Conservation (phyloP, 306 rosid species). For the Lathyrus aphaca region DNA sequence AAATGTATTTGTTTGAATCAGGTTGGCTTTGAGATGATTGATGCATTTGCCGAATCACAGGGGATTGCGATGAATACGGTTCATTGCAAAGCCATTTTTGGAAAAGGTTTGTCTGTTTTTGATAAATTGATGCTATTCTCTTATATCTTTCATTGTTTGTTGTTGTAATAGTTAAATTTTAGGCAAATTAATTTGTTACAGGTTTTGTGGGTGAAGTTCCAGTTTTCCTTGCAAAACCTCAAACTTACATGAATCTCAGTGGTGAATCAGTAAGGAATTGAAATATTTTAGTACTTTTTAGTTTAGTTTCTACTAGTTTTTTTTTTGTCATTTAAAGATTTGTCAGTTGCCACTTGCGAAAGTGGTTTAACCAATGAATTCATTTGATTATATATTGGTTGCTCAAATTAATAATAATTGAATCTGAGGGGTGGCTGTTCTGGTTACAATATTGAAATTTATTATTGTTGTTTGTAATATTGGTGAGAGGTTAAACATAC, state of each 20-base stretch:
- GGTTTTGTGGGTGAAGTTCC: conserved; percentile 84
- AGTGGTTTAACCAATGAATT: not conserved
- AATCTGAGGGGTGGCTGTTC: conserved; percentile 21
- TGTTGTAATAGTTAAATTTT: conserved; percentile 36
- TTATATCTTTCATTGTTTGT: conserved; percentile 14
- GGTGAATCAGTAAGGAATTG: conserved; percentile 87
- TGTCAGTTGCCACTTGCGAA: conserved; percentile 19
- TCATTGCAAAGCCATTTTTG: conserved; percentile 84
- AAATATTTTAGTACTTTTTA: conserved; percentile 15
- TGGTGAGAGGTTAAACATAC: not conserved
- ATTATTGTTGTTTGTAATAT: not conserved
- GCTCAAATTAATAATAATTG: conserved; percentile 8
- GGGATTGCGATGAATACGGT: conserved; percentile 62
- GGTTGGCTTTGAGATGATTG: conserved; percentile 92
- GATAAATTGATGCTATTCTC: conserved; percentile 5
- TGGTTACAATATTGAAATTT: not conserved
- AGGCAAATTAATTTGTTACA: conserved; percentile 40
- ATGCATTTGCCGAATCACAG: conserved; percentile 70
- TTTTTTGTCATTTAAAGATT: not conserved
- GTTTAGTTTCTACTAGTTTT: conserved; percentile 9
- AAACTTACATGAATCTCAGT: conserved; percentile 91
- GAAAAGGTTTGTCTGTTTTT: conserved; percentile 57
- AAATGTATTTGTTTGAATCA: conserved; percentile 37
- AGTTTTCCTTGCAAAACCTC: conserved; percentile 92
- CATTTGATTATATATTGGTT: conserved; percentile 20